phyloP scores from a whole-genome alignment of 306 rosid genomes.

The Astragalus glycyphyllos region DNA sequence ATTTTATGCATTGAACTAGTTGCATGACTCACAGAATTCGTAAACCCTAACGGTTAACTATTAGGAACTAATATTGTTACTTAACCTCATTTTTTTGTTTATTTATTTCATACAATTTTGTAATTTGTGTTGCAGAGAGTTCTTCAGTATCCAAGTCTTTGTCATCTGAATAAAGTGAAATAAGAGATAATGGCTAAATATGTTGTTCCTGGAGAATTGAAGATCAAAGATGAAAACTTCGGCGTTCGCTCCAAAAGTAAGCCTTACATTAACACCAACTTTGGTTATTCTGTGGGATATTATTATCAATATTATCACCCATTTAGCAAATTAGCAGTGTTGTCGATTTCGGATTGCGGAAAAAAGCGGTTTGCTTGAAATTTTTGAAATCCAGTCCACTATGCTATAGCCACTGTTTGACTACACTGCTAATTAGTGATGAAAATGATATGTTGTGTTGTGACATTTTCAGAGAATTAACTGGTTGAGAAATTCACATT shows the following conservation, averaged over 20 bases:
- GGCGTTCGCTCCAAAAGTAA: slow-evolving; percentile 48
- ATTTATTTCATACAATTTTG: background rate
- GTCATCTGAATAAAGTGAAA: slow-evolving; percentile 4
- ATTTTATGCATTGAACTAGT: background rate
- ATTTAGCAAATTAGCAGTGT: no score
- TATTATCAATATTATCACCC: background rate
- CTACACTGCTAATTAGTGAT: no score
- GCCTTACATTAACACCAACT: slow-evolving; percentile 2
- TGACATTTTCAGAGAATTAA: slow-evolving; percentile 11
- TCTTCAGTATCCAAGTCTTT: background rate
- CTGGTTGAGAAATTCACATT: slow-evolving; percentile 12
- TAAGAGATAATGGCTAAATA: slow-evolving; percentile 42
- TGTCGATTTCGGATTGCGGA: no score
- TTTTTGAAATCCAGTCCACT: no score
- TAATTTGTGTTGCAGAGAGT: slow-evolving; percentile 37
- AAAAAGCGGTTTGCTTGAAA: no score
- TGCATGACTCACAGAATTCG: background rate
- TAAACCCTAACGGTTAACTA: no score
- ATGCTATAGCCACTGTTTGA: no score
- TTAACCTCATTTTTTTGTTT: background rate
- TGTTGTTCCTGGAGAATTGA: slow-evolving; percentile 45
- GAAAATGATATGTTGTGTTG: background rate
- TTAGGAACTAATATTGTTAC: background rate
- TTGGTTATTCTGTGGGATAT: background rate
- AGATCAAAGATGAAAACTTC: slow-evolving; percentile 59